A percentile compares a stretch with the other conserved stretches of the same genome.
phyloP scores from a whole-genome alignment of 305 asterid genomes.

The Plantago lanceolata region DNA sequence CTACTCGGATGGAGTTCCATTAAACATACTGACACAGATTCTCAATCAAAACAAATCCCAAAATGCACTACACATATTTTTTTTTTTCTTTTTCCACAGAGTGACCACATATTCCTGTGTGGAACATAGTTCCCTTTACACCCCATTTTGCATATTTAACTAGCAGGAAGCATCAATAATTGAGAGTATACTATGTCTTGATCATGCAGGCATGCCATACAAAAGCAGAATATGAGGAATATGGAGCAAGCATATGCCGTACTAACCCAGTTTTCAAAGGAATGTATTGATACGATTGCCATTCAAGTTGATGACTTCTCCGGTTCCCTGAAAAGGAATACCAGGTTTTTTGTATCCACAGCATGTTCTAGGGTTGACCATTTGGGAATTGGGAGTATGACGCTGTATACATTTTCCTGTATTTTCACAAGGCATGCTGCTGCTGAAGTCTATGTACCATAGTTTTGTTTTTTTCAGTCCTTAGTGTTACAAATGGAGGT shows the following conservation, averaged over 20 bases:
- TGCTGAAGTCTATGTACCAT: slow-evolving; percentile 20
- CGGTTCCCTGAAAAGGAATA: background rate
- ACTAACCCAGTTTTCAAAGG: slow-evolving; percentile 95
- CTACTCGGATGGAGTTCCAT: too few species aligned
- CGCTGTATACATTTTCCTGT: slow-evolving; percentile 12
- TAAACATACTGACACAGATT: too few species aligned
- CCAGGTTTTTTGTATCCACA: slow-evolving; percentile 7
- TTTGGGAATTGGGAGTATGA: slow-evolving; percentile 14
- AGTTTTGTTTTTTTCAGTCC: slow-evolving; percentile 20
- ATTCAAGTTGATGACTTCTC: slow-evolving; percentile 17
- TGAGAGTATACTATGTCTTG: slow-evolving; percentile 1
- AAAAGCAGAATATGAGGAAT: slow-evolving; percentile 90
- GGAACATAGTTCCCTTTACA: background rate
- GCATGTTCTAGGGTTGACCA: slow-evolving; percentile 1
- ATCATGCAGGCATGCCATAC: slow-evolving; percentile 82
- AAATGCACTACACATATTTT: too few species aligned
- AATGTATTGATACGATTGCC: slow-evolving; percentile 50
- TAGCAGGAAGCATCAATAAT: background rate
- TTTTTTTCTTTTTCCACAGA: background rate
- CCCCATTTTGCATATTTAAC: background rate
- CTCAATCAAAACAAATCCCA: too few species aligned
- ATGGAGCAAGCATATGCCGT: slow-evolving; percentile 85
- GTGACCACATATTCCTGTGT: too few species aligned
- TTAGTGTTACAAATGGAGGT: slow-evolving; percentile 26
- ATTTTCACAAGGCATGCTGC: slow-evolving; percentile 20